A percentile compares a stretch with the other conserved stretches of the same genome.
These are phyloP conservation scores for Oemleria cerasiformis DNA, from an alignment of 306 rosid genomes.

Conservation along the genomic window DNA sequence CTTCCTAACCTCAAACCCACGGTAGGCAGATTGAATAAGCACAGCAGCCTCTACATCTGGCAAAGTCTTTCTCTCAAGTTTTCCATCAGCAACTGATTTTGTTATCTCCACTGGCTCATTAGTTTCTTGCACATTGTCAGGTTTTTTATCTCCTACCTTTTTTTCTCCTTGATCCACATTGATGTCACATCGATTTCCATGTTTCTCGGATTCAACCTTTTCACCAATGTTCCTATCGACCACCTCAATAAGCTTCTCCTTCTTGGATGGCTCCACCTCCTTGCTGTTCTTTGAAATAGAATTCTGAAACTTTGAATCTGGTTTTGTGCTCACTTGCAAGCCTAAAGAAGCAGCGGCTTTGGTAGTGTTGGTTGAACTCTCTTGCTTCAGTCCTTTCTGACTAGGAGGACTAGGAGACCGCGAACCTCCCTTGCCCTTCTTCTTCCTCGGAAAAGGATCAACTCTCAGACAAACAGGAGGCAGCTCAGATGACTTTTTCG, in stretches of 20 bases:
- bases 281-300: constrained; percentile 12
- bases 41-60: constrained; percentile 60
- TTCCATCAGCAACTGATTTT: constrained; percentile 3
- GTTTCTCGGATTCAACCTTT: neutral
- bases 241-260: constrained; percentile 24
- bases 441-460: constrained; percentile 65
- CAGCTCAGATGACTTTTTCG: constrained; percentile 42
- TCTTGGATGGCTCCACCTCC: constrained; percentile 12
- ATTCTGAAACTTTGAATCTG: neutral
- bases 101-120: constrained; percentile 2
- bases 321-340: constrained; percentile 13
- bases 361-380: constrained; percentile 5
- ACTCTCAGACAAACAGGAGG: constrained; percentile 89
- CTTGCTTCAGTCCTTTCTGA: constrained; percentile 21
- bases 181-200: neutral
- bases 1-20: constrained; percentile 61
- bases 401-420: constrained; percentile 56
- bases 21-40: constrained; percentile 63
- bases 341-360: constrained; percentile 5
- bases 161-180: constrained; percentile 14
- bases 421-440: constrained; percentile 36
- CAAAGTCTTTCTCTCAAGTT: constrained; percentile 17
- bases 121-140: constrained; percentile 14
- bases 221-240: constrained; percentile 19
- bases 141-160: neutral